These are phyloP conservation scores for Zasmidium angulare DNA, from an alignment of 2,329 filamentous ascomycete species.

Conservation along the genomic window DNA sequence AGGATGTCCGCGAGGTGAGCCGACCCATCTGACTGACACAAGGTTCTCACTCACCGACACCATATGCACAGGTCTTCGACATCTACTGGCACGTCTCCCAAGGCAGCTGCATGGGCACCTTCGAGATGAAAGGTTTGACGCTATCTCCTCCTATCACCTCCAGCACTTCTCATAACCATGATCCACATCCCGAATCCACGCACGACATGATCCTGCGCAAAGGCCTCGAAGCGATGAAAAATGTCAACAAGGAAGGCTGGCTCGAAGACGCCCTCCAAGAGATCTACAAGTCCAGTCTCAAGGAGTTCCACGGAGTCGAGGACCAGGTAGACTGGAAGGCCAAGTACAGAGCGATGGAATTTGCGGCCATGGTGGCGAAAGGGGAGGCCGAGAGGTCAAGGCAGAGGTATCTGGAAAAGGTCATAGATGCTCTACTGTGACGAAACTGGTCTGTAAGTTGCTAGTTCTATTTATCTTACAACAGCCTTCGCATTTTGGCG, in stretches of 20 bases:
- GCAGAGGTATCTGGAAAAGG: slow-evolving; percentile 30
- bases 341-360: slow-evolving; percentile 32
- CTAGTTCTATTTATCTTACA: slow-evolving; percentile 7
- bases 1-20: slow-evolving; percentile 40
- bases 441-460: background rate
- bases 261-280: slow-evolving; percentile 23
- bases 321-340: slow-evolving; percentile 34
- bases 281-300: slow-evolving; percentile 15
- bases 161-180: background rate
- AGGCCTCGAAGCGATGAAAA: slow-evolving; percentile 15
- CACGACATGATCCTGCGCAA: slow-evolving; percentile 28
- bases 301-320: slow-evolving; percentile 11
- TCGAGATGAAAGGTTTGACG: slow-evolving; percentile 44
- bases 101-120: slow-evolving; percentile 43
- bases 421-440: slow-evolving; percentile 26
- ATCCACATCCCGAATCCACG: slow-evolving; percentile 4
- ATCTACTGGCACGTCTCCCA: slow-evolving; percentile 44
- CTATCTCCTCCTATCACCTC: slow-evolving; percentile 12
- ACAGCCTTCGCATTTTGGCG: slow-evolving; percentile 9
- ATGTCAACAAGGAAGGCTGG: slow-evolving; percentile 19
- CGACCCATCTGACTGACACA: too few species aligned
- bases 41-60: too few species aligned
- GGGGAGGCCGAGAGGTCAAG: slow-evolving; percentile 35
- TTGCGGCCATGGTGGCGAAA: slow-evolving; percentile 31
- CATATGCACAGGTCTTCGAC: slow-evolving; percentile 39